Evolutionary conservation across 2,329 filamentous ascomycete species (phyloP), one percentile per base, ranked within the genome.

Genomic region (Didymella segeticola): DNA sequence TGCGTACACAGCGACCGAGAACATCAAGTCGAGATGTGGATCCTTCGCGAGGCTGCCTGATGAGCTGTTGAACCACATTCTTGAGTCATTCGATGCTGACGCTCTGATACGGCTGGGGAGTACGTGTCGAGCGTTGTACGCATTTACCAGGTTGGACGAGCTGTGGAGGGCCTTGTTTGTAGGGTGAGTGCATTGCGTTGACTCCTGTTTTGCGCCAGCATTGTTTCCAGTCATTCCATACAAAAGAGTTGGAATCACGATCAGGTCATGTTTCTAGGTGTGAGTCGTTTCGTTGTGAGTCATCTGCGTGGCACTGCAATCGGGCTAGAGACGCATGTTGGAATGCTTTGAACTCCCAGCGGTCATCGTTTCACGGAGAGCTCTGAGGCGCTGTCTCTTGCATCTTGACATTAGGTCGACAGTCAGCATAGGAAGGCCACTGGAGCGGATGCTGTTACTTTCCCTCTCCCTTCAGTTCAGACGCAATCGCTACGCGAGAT

Each of bases 81-180:
- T 97, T 57, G 93, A 97, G 72, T 85, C 80, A 65, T 80, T 97
- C 38, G 88, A 93, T 65, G 79, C 83, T 42, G 65, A 74, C 9
- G 79, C 81, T 46, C 77, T 98, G 46, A 75, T 87, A 50, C 77
- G 75, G 7, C 77, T 98, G 34, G 91, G 91, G 8, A 83, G 84
- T 49, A 89, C 92, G 5, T 96, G 93, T 79, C 91, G 87, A 72
- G 92, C 90, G 47, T 77, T 98, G 14, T 93, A 92, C 79, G 93
- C 92, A 1, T 96, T 93, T 71, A 89, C 88, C 48, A 82, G 88
- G 43, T 86, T 86, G 41, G 93, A 97, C 60, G 93, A 98, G 66
- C 74, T 97, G 29, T 98, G 93, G 93, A 93, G 95, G 75, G 76
- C 86, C 15, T 75, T 96, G 17, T 96, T 93, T 67, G 82, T 96